Conservation (phyloP, 768 basidiomycete species). For the Symmetrospora coprosmae region DNA sequence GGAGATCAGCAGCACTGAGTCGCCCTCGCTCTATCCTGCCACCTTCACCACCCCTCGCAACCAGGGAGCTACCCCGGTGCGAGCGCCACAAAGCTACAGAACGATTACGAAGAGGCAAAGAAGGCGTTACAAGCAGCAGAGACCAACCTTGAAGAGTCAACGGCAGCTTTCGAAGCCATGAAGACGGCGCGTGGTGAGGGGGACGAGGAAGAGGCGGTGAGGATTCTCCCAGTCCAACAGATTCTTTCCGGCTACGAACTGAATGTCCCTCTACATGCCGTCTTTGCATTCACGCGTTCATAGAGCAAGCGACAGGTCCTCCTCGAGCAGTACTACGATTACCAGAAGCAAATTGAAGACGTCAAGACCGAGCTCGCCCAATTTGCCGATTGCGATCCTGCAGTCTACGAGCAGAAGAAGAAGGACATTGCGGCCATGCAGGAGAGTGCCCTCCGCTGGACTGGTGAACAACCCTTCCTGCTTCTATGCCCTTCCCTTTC, state of each 20-base stretch:
- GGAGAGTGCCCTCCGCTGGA: constrained; percentile 19
- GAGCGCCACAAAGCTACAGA: neutral
- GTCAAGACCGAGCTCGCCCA: constrained; percentile 11
- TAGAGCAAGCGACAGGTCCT: neutral
- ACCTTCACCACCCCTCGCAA: neutral
- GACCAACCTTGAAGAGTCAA: constrained; percentile 2
- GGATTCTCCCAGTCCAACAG: neutral
- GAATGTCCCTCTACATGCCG: too few relatives aligned
- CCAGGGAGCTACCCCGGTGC: constrained; percentile 19
- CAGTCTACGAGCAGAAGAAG: constrained; percentile 21
- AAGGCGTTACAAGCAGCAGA: neutral
- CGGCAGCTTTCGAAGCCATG: neutral
- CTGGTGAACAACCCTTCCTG: neutral
- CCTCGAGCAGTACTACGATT: neutral
- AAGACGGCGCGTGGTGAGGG: neutral
- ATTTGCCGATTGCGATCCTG: constrained; percentile 13
- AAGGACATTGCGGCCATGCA: constrained; percentile 11
- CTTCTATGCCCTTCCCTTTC: too few relatives aligned
- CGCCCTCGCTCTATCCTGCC: neutral
- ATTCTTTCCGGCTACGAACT: too few relatives aligned
- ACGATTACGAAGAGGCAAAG: neutral
- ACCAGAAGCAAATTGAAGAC: neutral
- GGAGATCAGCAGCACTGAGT: neutral
- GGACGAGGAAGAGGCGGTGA: neutral
- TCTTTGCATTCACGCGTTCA: too few relatives aligned